Conservation (phyloP, 1,284 basidiomycete genomes). For the Tylopilus microsporus region DNA sequence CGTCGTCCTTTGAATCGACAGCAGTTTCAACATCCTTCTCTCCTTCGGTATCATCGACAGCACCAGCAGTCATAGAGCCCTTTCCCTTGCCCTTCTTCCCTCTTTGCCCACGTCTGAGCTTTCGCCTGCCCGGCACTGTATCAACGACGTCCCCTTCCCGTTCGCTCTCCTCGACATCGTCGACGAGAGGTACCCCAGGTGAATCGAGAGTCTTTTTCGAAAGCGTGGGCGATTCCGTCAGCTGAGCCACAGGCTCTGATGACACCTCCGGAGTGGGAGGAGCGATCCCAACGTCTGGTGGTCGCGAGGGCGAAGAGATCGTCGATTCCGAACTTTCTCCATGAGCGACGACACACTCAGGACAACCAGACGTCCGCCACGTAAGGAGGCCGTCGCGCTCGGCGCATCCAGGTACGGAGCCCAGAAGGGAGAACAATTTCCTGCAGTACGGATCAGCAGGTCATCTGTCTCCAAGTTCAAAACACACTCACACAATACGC, state of each 20-base stretch:
- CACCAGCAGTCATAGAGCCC: constrained; percentile 25
- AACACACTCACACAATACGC: too few relatives aligned
- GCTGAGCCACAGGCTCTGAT: constrained; percentile 1
- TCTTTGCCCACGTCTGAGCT: constrained; percentile 35
- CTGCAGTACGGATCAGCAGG: too few relatives aligned
- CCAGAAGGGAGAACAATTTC: too few relatives aligned
- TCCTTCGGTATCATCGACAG: constrained; percentile 31
- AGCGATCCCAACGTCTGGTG: background rate
- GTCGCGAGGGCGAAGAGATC: background rate
- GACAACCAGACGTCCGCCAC: too few relatives aligned
- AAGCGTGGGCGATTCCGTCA: constrained; percentile 5
- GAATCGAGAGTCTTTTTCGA: constrained; percentile 13
- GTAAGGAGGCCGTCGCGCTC: too few relatives aligned
- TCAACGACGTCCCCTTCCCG: constrained; percentile 48
- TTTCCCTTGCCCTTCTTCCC: constrained; percentile 47
- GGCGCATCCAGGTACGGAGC: too few relatives aligned
- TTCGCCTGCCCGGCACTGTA: constrained; percentile 45
- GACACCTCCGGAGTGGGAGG: background rate
- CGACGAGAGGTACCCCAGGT: constrained; percentile 6
- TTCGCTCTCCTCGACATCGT: constrained; percentile 54
- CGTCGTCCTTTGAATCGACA: constrained; percentile 9
- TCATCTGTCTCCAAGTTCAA: too few relatives aligned
- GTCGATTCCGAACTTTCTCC: background rate
- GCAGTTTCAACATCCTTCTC: constrained; percentile 23
- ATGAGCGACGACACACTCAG: background rate